These are phyloP conservation scores for Cladosporium cucumerinum DNA, from an alignment of 2,329 filamentous ascomycete genomes.

Conservation along the genomic window DNA sequence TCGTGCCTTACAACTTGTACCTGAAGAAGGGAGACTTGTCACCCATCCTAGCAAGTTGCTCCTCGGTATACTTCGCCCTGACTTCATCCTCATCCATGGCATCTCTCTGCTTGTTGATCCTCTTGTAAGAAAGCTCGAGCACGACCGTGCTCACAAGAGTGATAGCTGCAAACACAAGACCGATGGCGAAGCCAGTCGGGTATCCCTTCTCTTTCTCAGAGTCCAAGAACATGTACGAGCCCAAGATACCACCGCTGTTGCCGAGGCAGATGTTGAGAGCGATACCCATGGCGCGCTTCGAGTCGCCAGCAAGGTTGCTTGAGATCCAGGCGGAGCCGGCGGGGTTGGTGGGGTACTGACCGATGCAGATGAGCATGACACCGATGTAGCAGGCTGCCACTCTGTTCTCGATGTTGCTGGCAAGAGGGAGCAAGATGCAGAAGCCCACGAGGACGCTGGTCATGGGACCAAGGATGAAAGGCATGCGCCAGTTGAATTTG, in stretches of 20 bases:
- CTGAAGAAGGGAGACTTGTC: constrained; percentile 39
- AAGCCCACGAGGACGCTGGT: constrained; percentile 22
- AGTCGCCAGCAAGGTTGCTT: constrained; percentile 32
- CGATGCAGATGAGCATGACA: constrained; percentile 27
- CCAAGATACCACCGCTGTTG: constrained; percentile 44
- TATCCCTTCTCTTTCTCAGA: constrained; percentile 35
- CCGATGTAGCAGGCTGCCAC: constrained; percentile 44
- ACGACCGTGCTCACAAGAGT: constrained; percentile 25
- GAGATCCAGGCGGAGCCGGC: constrained; percentile 29
- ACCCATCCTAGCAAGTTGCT: constrained; percentile 36
- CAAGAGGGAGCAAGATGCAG: constrained; percentile 22
- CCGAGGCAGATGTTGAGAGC: constrained; percentile 40
- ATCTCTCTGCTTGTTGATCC: constrained; percentile 35
- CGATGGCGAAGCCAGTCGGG: constrained; percentile 34
- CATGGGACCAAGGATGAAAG: constrained; percentile 50
- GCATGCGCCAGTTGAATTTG: constrained; percentile 52
- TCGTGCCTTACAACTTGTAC: constrained; percentile 22
- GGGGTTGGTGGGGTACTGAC: constrained; percentile 27
- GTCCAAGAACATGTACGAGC: constrained; percentile 35
- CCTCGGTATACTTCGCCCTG: constrained; percentile 34
- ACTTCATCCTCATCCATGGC: constrained; percentile 34
- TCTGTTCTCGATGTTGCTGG: constrained; percentile 21
- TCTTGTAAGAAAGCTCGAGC: constrained; percentile 30
- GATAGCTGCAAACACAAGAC: constrained; percentile 25
- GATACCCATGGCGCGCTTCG: constrained; percentile 39